Evolutionary conservation across 2,329 filamentous ascomycete genomes (phyloP).

Genomic region (Scleromitrula shiraiana): DNA sequence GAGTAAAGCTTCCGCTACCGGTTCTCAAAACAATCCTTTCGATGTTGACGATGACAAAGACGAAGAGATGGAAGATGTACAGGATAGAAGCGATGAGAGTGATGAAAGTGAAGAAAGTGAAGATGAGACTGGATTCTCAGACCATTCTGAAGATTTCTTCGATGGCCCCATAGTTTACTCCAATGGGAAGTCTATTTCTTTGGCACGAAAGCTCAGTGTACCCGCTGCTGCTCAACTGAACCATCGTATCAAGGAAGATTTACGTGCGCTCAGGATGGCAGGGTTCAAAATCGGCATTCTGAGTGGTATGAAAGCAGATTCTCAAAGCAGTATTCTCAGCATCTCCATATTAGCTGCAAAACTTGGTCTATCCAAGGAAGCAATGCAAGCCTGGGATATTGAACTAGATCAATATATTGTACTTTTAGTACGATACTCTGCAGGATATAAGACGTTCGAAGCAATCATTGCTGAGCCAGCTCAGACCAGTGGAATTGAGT

Average conservation of each 20-base stretch:
- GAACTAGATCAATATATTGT: conserved; percentile 60
- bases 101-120: conserved; percentile 19
- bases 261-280: conserved; percentile 50
- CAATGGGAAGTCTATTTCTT: neutral
- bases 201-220: conserved; percentile 9
- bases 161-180: conserved; percentile 10
- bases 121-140: conserved; percentile 13
- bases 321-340: conserved; percentile 45
- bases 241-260: conserved; percentile 48
- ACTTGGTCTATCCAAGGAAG: conserved; percentile 66
- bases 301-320: conserved; percentile 36
- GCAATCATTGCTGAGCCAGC: conserved; percentile 38
- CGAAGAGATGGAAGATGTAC: conserved; percentile 19
- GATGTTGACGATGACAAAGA: conserved; percentile 31
- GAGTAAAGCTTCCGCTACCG: conserved; percentile 15
- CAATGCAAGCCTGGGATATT: conserved; percentile 70
- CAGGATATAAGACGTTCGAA: conserved; percentile 54
- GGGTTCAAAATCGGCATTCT: conserved; percentile 65
- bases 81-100: too few relatives aligned
- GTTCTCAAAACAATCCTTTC: conserved; percentile 13
- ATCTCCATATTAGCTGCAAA: conserved; percentile 63
- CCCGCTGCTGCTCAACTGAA: conserved; percentile 13
- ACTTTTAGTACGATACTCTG: conserved; percentile 57
- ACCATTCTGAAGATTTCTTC: conserved; percentile 20
- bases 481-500: conserved; percentile 38